Percentiles rank a stretch among this genome's conserved stretches.
Conservation (phyloP, 2,329 filamentous ascomycete genomes). For the Parascedosporium putredinis region DNA sequence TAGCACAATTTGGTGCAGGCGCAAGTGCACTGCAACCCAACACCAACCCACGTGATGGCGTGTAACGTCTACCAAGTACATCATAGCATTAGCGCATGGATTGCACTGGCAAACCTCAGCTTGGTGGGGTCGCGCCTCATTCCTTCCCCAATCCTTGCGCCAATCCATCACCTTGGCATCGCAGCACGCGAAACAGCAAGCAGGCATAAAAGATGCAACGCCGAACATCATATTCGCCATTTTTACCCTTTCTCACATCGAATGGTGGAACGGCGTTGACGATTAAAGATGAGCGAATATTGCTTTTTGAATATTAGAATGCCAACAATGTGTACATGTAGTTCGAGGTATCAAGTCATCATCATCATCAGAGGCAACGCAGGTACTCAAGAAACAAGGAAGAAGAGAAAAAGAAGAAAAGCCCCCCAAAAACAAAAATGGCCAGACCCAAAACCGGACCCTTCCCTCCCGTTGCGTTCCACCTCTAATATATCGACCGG, state of each 20-base stretch:
- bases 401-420: conserved; percentile 1
- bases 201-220: too few relatives aligned
- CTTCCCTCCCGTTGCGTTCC: not conserved
- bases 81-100: not conserved
- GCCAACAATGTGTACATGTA: not conserved
- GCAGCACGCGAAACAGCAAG: not conserved
- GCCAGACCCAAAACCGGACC: not conserved
- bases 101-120: too few relatives aligned
- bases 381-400: too few relatives aligned
- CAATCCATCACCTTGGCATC: too few relatives aligned
- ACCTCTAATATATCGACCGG: not conserved
- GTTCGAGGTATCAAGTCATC: conserved; percentile 5
- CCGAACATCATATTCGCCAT: too few relatives aligned
- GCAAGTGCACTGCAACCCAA: not conserved
- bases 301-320: not conserved
- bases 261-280: not conserved
- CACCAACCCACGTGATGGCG: conserved; percentile 2
- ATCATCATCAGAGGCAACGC: not conserved
- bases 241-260: not conserved
- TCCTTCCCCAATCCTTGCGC: too few relatives aligned
- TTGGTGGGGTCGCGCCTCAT: too few relatives aligned
- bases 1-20: too few relatives aligned
- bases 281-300: too few relatives aligned
- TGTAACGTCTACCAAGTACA: not conserved
- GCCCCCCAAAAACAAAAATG: not conserved